phyloP scores from a whole-genome alignment of 805 yeast genomes.

The Ogataea degrootiae region DNA sequence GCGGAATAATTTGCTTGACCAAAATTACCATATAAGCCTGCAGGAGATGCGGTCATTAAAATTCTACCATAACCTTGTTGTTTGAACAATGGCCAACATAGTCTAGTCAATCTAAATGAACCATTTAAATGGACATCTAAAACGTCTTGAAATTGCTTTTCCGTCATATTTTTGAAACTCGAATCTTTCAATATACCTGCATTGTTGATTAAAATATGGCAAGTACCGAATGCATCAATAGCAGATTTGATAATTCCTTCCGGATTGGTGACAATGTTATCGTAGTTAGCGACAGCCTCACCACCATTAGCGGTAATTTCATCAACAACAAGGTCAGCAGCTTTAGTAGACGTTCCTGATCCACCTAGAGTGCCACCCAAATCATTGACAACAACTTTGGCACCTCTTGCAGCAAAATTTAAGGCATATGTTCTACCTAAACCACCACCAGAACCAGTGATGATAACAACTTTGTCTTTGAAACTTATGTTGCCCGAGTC shows the following conservation, averaged over 20 bases:
- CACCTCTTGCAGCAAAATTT: constrained; percentile 86
- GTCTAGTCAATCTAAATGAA: constrained; percentile 75
- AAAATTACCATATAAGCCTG: constrained; percentile 94
- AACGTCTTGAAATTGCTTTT: constrained; percentile 72
- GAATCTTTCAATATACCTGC: constrained; percentile 94
- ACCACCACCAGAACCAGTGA: constrained; percentile 98
- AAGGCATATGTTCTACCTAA: constrained; percentile 85
- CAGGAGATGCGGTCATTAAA: constrained; percentile 93
- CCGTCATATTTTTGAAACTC: constrained; percentile 80
- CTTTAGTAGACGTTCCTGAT: constrained; percentile 59
- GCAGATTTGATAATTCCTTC: constrained; percentile 84
- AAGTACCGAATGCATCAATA: constrained; percentile 77
- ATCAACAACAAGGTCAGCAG: constrained; percentile 86
- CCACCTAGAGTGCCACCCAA: constrained; percentile 83
- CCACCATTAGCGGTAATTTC: constrained; percentile 79
- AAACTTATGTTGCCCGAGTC: constrained; percentile 37
- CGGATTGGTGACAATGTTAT: constrained; percentile 79
- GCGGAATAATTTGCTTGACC: constrained; percentile 96
- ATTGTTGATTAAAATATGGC: constrained; percentile 85
- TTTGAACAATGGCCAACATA: constrained; percentile 90
- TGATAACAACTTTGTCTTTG: constrained; percentile 82
- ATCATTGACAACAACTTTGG: constrained; percentile 92
- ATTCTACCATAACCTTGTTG: constrained; percentile 85
- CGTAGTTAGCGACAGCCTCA: constrained; percentile 87
- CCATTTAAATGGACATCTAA: constrained; percentile 88